A percentile compares a stretch with the other conserved stretches of the same genome.
These are phyloP conservation scores for Eruca vesicaria DNA, from an alignment of 441 rosid genomes.

Conservation along the genomic window DNA sequence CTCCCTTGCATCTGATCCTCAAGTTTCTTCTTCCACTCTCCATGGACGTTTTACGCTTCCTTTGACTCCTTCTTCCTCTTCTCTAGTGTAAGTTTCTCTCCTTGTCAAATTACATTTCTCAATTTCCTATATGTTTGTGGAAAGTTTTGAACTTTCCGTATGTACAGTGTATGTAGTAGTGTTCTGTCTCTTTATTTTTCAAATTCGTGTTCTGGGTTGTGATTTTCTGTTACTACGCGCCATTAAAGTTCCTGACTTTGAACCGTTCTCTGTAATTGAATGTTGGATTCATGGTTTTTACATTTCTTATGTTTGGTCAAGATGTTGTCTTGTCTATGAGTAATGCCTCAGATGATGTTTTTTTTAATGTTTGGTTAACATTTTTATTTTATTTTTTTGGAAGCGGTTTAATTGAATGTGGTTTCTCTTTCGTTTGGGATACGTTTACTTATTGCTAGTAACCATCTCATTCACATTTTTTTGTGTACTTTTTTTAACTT, in stretches of 20 bases:
- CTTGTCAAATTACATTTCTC: neutral
- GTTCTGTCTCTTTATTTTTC: neutral
- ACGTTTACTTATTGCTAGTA: neutral
- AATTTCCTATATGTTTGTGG: neutral
- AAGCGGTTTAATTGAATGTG: neutral
- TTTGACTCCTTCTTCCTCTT: neutral
- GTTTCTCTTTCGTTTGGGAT: slow-evolving; percentile 14
- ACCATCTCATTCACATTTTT: slow-evolving; percentile 4
- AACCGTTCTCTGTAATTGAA: neutral
- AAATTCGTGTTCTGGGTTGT: slow-evolving; percentile 1
- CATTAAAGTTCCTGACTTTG: neutral
- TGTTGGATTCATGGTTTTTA: neutral
- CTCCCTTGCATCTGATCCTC: slow-evolving; percentile 17
- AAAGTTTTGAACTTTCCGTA: slow-evolving; percentile 2
- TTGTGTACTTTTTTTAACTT: neutral
- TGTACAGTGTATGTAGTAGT: neutral
- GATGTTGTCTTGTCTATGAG: neutral
- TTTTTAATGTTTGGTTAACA: neutral
- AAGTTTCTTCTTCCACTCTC: neutral
- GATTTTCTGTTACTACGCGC: neutral
- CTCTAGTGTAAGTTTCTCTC: slow-evolving; percentile 23
- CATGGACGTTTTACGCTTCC: neutral
- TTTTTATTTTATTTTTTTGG: neutral
- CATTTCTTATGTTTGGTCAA: neutral
- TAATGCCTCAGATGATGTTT: neutral